phyloP scores from a whole-genome alignment of 1,284 basidiomycete species.

The Phellinidium pouzarii region DNA sequence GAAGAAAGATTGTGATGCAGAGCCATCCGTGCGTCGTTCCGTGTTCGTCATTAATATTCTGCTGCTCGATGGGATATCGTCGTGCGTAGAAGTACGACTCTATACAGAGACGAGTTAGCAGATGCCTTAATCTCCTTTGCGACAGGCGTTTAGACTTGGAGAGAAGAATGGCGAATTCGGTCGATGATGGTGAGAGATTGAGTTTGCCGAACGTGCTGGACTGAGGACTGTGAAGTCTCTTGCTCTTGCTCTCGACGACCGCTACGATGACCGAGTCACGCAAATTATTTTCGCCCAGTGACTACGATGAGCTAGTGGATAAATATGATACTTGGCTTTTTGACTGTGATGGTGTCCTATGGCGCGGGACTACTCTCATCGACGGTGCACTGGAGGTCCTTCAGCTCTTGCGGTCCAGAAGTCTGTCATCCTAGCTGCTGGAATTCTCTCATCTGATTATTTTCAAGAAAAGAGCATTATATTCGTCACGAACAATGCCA shows the following conservation, averaged over 20 bases:
- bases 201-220: too few relatives aligned
- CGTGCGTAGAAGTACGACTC: too few relatives aligned
- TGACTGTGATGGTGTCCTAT: conserved; percentile 95
- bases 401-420: conserved; percentile 53
- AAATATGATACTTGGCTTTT: conserved; percentile 90
- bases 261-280: conserved; percentile 3
- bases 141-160: too few relatives aligned
- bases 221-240: too few relatives aligned
- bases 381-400: conserved; percentile 75
- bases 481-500: conserved; percentile 99
- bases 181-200: too few relatives aligned
- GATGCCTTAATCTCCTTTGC: too few relatives aligned
- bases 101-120: too few relatives aligned
- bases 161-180: too few relatives aligned
- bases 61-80: too few relatives aligned
- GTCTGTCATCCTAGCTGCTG: conserved; percentile 35
- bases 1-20: conserved; percentile 23
- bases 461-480: conserved; percentile 76
- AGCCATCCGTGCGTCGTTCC: neutral
- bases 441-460: neutral
- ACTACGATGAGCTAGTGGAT: conserved; percentile 60
- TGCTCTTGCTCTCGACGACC: neutral
- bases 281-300: conserved; percentile 34
- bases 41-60: neutral
- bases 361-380: conserved; percentile 80